Conservation (phyloP, 306 rosid species). For the Arachis stenosperma region DNA sequence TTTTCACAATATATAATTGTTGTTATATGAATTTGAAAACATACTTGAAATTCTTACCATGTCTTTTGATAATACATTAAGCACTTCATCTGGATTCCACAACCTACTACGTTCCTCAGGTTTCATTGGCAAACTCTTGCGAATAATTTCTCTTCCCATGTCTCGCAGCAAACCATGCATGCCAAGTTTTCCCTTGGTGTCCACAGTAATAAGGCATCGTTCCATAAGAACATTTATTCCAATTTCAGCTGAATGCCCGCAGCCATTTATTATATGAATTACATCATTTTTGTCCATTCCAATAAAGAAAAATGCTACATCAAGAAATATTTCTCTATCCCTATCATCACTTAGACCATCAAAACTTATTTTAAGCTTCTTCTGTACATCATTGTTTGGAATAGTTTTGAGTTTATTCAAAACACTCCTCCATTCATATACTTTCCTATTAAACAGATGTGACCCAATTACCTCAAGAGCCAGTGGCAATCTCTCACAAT, state of each 20-base stretch:
- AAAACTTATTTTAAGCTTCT: constrained; percentile 28
- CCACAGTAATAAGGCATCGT: constrained; percentile 14
- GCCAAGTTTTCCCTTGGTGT: constrained; percentile 3
- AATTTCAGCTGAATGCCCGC: not conserved
- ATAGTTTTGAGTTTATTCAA: constrained; percentile 8
- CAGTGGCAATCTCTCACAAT: constrained; percentile 33
- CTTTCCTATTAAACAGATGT: not conserved
- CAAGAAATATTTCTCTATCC: constrained; percentile 25
- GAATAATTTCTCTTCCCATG: constrained; percentile 40
- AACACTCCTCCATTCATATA: not conserved
- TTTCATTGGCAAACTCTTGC: not conserved
- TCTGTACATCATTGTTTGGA: constrained; percentile 23
- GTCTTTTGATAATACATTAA: not conserved
- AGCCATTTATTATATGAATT: not conserved
- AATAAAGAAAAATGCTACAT: constrained; percentile 36
- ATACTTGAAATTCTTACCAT: not conserved
- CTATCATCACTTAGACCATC: not conserved
- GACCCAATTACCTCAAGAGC: constrained; percentile 38
- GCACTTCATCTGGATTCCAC: constrained; percentile 20
- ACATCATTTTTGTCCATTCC: constrained; percentile 23
- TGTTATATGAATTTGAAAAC: not conserved
- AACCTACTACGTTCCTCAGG: constrained; percentile 32
- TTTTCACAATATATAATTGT: not conserved
- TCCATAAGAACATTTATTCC: constrained; percentile 27
- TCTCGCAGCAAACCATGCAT: constrained; percentile 38